Base-by-base conservation (phyloP, 768 basidiomycete species). In the Cystobasidium onofrii region DNA sequence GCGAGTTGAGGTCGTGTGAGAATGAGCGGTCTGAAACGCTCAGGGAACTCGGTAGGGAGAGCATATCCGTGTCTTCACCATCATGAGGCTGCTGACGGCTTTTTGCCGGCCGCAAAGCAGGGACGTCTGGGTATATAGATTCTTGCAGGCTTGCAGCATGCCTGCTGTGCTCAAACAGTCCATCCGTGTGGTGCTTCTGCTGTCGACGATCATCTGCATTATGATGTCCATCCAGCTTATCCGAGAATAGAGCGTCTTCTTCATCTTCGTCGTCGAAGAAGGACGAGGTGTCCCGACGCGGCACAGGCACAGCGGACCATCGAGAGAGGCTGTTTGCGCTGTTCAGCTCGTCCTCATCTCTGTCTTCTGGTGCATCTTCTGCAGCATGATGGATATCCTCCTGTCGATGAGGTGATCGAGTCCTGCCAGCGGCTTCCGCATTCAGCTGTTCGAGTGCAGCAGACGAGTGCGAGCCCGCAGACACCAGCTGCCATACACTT, bases 41-140 rank as follows among this genome's bases (percentile, higher is more conserved):
- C 7, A 71, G 54, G 4, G 69, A 71, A 36, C 69, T 71, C 29
- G 69, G 69, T n/a, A 71, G n/a, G 13, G 69, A 71, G 6, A 71
- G 69, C 54, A 60, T 29, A n/a, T 71, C 69, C 54, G 54, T 39
- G 36, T 29, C 31, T 23, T 39, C 69, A 9, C 43, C 63, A 41
- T 64, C 63, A 39, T 39, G 39, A n/a, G n/a, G n/a, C n/a, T 41
- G 63, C 23, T 34, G 25, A 29, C 15, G 13, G 23, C 15, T 34
- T 13, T 27, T 60, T 3, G 57, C 23, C 57, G 27, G 4, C 12
- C 15, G 57, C 27, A 29, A 23, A 6, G 33, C 57, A 60, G 25
- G 57, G 4, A 29, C 25, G 57, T 60, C 57, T 29, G 25, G 57
- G 31, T 60, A 34, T 12, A 27, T 60, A 29, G 29, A 29, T 7